These are phyloP conservation scores for Phytophthora cactorum DNA, from an alignment of 352 stramenopile genomes.

Conservation along the genomic window DNA sequence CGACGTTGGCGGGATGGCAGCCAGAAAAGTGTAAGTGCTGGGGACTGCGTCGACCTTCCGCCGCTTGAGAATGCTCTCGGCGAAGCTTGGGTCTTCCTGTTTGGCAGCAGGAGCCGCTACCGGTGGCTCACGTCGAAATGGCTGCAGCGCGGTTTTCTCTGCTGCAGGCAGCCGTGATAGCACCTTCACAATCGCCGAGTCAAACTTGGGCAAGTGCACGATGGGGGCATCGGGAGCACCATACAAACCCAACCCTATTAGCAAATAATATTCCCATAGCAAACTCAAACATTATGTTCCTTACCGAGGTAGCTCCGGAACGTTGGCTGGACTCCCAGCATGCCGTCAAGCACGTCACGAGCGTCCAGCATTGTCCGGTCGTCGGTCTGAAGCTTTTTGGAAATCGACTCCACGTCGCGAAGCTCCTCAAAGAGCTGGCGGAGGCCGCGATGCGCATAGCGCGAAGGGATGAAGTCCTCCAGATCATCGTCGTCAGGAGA, in stretches of 20 bases:
- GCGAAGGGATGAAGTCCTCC: not conserved
- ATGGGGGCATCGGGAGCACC: not conserved
- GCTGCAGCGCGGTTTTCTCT: constrained; percentile 2
- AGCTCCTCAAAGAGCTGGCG: not conserved
- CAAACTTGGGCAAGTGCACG: not conserved
- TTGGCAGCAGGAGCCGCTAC: not conserved
- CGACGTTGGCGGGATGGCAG: not conserved
- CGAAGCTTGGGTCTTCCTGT: not conserved
- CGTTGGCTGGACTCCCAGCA: not conserved
- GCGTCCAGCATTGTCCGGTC: not conserved
- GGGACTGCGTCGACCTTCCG: not conserved
- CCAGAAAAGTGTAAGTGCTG: not conserved
- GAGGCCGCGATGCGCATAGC: not conserved
- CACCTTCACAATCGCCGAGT: constrained; percentile 1
- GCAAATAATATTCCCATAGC: not conserved
- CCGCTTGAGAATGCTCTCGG: not conserved
- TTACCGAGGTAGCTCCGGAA: constrained; percentile 1
- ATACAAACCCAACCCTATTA: not conserved
- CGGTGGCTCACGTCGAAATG: not conserved
- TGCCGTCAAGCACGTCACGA: not conserved
- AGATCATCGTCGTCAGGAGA: not conserved
- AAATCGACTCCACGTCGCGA: too few relatives aligned
- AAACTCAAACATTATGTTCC: not conserved
- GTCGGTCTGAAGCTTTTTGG: not conserved
- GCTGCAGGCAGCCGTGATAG: not conserved